phyloP scores from a whole-genome alignment of 1,139 yeast genomes.

The Candida labiduridarum region DNA sequence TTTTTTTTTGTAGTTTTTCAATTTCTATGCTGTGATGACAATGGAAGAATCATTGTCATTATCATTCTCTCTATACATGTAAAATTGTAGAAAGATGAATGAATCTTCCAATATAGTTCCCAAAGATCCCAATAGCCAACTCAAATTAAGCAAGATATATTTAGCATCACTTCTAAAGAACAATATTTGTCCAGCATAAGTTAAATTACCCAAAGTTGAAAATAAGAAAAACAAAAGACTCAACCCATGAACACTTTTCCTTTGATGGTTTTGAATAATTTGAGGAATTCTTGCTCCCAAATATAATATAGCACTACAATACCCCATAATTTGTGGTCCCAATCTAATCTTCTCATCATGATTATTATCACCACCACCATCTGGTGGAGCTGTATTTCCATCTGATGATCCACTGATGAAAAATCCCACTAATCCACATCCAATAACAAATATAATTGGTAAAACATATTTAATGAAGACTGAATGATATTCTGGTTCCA shows the following conservation, averaged over 20 bases:
- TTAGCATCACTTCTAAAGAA: constrained; percentile 62
- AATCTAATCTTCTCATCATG: constrained; percentile 30
- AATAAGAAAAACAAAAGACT: constrained; percentile 74
- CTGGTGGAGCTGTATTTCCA: constrained; percentile 8
- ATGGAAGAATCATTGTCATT: background rate
- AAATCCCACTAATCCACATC: constrained; percentile 68
- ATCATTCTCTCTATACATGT: constrained; percentile 48
- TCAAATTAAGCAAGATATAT: constrained; percentile 62
- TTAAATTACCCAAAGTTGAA: constrained; percentile 73
- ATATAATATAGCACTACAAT: constrained; percentile 67
- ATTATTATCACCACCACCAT: constrained; percentile 15
- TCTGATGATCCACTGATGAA: constrained; percentile 32
- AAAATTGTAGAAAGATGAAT: constrained; percentile 65
- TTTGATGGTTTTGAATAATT: constrained; percentile 66
- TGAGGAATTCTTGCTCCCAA: constrained; percentile 82
- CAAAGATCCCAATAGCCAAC: constrained; percentile 75
- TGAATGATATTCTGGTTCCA: constrained; percentile 46
- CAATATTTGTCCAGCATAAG: constrained; percentile 76
- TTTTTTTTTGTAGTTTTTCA: too few relatives aligned
- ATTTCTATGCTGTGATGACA: background rate
- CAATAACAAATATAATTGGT: constrained; percentile 65
- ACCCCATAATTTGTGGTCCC: constrained; percentile 75
- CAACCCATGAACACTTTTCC: constrained; percentile 74
- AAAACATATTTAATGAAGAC: constrained; percentile 54
- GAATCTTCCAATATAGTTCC: constrained; percentile 74